Base-by-base conservation (phyloP, 2,329 filamentous ascomycete genomes). In the Trichoderma sp. region DNA sequence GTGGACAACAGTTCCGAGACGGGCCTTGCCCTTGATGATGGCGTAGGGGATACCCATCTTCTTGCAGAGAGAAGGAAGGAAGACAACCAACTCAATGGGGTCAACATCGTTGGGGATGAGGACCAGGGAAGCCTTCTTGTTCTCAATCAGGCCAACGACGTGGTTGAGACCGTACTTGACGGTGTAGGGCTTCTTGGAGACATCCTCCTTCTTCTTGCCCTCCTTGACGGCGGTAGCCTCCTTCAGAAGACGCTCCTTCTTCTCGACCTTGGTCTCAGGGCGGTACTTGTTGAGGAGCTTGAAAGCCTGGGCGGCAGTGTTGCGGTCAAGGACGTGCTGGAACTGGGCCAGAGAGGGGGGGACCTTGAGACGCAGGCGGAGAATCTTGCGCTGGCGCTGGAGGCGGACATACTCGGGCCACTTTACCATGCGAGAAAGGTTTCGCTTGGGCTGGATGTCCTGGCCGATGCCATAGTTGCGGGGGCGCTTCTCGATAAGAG, bases 241-340 rank as follows among this genome's bases (percentile, higher is more conserved):
- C 89, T 97, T 94, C 83, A 92, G 90, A 75, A 99, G 89, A 86
- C 96, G 94, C 88, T 99, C 96, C 91, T 98, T 99, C 93, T 99
- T 99, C 91, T 98, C 95, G 78, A 88, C 87, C 91, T 97, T 98
- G 84, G 93, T 96, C 90, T 99, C 96, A 76, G 96, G 96, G 79
- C 95, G 94, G 92, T 99, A 99, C 90, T 99, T 99, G 92, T 97
- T 97, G 82, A 99, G 92, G 81, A 99, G 91, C 90, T 98, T 98
- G 89, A 99, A 96, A 75, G 93, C 88, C 88, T 98, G 95, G 79
- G 94, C 92, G 77, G 96, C 96, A 76, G 95, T 92, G 89, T 97
- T 96, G 86, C 92, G 92, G 89, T 97, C 93, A 79, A 98, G 92
- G 78, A 96, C 94, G 84, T 95, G 92, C 87, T 94, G 91, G 91